Conservation (phyloP, 352 stramenopile genomes). For the Pythium phragmiticola region DNA sequence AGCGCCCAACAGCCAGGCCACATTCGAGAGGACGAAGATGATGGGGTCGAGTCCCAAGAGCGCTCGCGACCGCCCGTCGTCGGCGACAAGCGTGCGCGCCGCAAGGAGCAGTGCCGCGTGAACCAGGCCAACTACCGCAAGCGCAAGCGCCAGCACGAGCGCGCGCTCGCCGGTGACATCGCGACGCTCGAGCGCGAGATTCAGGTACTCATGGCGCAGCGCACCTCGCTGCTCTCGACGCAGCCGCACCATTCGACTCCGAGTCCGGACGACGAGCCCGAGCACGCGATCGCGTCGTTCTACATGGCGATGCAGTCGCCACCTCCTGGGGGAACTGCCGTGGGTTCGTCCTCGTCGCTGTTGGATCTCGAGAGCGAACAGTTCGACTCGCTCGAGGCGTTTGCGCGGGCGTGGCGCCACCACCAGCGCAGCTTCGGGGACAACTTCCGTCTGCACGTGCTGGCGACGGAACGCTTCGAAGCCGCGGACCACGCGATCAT, state of each 20-base stretch:
- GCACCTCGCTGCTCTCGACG: neutral
- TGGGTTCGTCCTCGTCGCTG: neutral
- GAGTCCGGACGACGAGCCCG: neutral
- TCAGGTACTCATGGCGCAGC: slow-evolving; percentile 23
- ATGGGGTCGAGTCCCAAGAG: neutral
- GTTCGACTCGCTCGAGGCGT: slow-evolving; percentile 41
- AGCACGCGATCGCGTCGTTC: slow-evolving; percentile 7
- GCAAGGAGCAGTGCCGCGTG: slow-evolving; percentile 63
- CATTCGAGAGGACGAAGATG: neutral
- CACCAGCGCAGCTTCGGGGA: slow-evolving; percentile 39
- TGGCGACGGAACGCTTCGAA: slow-evolving; percentile 38
- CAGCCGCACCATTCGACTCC: neutral
- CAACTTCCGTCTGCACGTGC: slow-evolving; percentile 35
- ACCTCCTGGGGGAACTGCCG: neutral
- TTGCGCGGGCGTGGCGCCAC: slow-evolving; percentile 38
- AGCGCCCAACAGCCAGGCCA: neutral
- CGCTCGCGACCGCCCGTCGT: neutral
- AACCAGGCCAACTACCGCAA: slow-evolving; percentile 66
- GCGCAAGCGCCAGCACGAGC: slow-evolving; percentile 50
- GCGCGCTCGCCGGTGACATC: slow-evolving; percentile 35
- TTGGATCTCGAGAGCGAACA: slow-evolving; percentile 33
- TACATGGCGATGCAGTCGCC: slow-evolving; percentile 9
- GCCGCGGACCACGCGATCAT: slow-evolving; percentile 32
- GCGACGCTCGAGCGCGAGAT: slow-evolving; percentile 41
- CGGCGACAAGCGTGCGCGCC: slow-evolving; percentile 35